These are phyloP conservation scores for Opeltia flavorubescens DNA, from an alignment of 495 filamentous ascomycete genomes.

Conservation along the genomic window DNA sequence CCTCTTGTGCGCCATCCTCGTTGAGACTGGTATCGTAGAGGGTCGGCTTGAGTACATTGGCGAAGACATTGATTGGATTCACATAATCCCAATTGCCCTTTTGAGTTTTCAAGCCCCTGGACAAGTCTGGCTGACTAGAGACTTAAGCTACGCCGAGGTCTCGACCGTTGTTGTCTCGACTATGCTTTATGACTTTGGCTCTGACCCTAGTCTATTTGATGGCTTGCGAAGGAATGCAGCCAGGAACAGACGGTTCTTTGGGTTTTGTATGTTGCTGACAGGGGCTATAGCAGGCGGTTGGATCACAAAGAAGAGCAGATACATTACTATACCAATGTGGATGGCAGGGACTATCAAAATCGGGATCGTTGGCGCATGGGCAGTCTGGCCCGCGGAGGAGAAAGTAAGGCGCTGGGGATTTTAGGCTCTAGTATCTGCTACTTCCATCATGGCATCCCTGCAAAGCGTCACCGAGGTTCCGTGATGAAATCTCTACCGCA, in stretches of 20 bases:
- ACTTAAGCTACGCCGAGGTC: conserved; percentile 52
- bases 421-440: too few relatives aligned
- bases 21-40: conserved; percentile 32
- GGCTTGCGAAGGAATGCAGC: conserved; percentile 40
- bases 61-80: conserved; percentile 18
- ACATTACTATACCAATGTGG: conserved; percentile 44
- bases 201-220: conserved; percentile 38
- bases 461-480: too few relatives aligned
- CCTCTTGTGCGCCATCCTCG: conserved; percentile 42
- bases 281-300: conserved; percentile 53
- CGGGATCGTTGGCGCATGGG: conserved; percentile 28
- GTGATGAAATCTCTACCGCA: too few relatives aligned
- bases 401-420: too few relatives aligned
- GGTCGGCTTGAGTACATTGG: conserved; percentile 18
- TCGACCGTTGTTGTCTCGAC: conserved; percentile 62
- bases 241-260: conserved; percentile 45
- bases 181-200: conserved; percentile 53
- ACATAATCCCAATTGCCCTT: conserved; percentile 45
- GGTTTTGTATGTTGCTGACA: conserved; percentile 39
- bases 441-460: too few relatives aligned
- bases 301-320: conserved; percentile 29
- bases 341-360: conserved; percentile 43
- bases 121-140: conserved; percentile 49
- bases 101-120: conserved; percentile 60
- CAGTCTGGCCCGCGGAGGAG: conserved; percentile 24